phyloP scores from a whole-genome alignment of 179 eudicot species.

The Beta macrorhiza region DNA sequence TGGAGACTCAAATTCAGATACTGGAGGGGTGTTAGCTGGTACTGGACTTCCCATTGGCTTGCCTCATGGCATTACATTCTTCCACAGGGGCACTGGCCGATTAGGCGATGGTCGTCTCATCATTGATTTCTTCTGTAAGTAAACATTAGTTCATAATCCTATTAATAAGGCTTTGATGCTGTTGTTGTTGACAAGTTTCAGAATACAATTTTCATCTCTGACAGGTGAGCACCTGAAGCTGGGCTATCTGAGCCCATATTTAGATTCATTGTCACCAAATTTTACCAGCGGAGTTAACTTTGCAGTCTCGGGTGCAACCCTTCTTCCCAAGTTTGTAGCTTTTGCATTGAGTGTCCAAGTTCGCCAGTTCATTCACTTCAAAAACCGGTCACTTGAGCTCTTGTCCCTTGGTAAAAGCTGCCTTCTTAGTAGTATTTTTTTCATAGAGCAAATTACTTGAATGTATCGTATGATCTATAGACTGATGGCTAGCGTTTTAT shows the following conservation, averaged over 20 bases:
- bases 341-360: constrained; percentile 42
- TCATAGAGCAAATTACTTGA: neutral
- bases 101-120: constrained; percentile 50
- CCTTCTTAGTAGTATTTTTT: neutral
- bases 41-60: constrained; percentile 38
- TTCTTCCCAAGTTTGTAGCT: constrained; percentile 38
- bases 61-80: constrained; percentile 49
- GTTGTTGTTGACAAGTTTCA: neutral
- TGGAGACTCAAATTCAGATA: constrained; percentile 53
- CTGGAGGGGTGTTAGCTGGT: constrained; percentile 42
- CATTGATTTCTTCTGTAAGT: constrained; percentile 48
- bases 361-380: constrained; percentile 46
- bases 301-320: constrained; percentile 41
- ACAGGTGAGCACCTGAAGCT: constrained; percentile 36
- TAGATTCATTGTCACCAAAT: constrained; percentile 40
- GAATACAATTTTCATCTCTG: neutral
- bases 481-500: neutral
- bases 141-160: neutral
- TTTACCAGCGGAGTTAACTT: constrained; percentile 46
- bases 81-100: constrained; percentile 45
- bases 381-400: constrained; percentile 44
- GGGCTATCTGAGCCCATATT: constrained; percentile 39
- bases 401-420: constrained; percentile 30
- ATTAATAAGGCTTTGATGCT: neutral
- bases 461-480: too few species aligned